Evolutionary conservation across 805 yeast species (phyloP).

Genomic region (Ogataea ramenticola): DNA sequence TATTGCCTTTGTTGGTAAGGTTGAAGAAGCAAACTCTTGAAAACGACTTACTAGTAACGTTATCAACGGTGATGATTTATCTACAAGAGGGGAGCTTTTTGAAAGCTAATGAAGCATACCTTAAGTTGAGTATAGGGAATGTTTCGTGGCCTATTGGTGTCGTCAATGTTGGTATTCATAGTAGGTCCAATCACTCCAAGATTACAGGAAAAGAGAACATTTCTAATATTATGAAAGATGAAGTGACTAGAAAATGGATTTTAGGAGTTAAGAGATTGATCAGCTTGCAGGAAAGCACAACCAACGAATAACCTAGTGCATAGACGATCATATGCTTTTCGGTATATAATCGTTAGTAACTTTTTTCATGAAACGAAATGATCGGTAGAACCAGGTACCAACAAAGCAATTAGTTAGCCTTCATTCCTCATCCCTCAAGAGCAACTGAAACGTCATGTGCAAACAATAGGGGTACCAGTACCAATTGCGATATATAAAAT

Average conservation of each 20-base stretch:
- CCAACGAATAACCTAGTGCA: too few relatives aligned
- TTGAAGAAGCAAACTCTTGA: constrained; percentile 38
- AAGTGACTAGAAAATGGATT: constrained; percentile 68
- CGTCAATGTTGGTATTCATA: constrained; percentile 71
- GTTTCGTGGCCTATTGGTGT: constrained; percentile 94
- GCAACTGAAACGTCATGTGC: too few relatives aligned
- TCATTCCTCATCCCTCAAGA: too few relatives aligned
- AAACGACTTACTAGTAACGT: constrained; percentile 38
- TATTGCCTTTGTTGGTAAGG: constrained; percentile 46
- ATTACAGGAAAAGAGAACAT: constrained; percentile 41
- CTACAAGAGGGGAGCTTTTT: constrained; percentile 46
- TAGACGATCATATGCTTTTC: too few relatives aligned
- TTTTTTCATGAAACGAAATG: too few relatives aligned
- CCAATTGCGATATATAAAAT: too few relatives aligned
- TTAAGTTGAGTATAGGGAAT: constrained; percentile 76
- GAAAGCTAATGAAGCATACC: constrained; percentile 59
- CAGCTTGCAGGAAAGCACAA: constrained; percentile 36
- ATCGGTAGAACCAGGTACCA: too few relatives aligned
- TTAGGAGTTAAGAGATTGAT: constrained; percentile 66
- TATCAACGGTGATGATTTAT: constrained; percentile 45
- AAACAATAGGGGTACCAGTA: too few relatives aligned
- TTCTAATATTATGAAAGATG: constrained; percentile 77
- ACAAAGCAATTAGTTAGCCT: too few relatives aligned
- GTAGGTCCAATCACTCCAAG: constrained; percentile 54
- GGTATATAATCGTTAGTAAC: too few relatives aligned